A percentile compares a stretch with the other conserved stretches of the same genome.
Conservation (phyloP, 768 basidiomycete species). For the Termitomyces heimii region DNA sequence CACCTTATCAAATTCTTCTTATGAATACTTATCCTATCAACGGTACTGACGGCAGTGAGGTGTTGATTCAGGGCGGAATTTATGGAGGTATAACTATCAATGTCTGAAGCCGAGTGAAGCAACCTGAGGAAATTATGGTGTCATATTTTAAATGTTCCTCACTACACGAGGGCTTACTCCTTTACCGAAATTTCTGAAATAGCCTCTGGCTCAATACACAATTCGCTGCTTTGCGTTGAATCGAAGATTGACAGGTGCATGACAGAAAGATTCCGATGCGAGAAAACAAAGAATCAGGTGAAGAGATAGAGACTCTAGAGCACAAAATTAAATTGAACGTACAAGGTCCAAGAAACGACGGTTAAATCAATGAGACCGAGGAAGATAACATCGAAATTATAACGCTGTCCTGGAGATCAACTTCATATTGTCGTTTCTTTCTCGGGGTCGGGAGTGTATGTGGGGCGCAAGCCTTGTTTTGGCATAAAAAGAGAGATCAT, state of each 20-base stretch:
- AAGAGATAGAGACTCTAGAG: no score
- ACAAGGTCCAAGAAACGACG: background rate
- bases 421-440: background rate
- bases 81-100: background rate
- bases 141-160: background rate
- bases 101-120: background rate
- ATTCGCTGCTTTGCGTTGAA: background rate
- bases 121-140: background rate
- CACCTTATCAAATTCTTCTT: background rate
- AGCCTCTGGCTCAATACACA: no score
- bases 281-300: no score
- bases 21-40: background rate
- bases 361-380: background rate
- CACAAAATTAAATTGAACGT: no score
- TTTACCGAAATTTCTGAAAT: background rate
- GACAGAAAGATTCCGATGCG: no score
- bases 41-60: constrained; percentile 8
- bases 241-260: background rate
- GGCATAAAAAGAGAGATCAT: no score
- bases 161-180: background rate
- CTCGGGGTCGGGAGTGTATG: background rate
- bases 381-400: background rate
- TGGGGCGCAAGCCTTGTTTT: background rate
- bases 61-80: constrained; percentile 8
- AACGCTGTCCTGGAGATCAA: background rate